Evolutionary conservation across 2,329 filamentous ascomycete genomes (phyloP).

Genomic region (Xylaria sp.): DNA sequence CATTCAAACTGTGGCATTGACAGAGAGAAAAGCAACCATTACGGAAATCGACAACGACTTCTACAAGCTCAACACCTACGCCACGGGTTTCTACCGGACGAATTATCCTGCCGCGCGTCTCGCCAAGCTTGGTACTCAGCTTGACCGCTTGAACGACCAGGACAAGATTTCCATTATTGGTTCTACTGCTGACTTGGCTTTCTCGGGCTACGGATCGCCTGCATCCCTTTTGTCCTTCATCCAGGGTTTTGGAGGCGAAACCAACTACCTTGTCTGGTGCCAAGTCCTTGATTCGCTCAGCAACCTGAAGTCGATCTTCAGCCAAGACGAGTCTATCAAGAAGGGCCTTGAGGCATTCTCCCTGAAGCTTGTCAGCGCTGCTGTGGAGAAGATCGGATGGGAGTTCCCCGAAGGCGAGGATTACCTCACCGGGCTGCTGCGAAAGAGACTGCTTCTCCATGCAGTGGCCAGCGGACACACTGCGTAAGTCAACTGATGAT

Average conservation of each 20-base stretch:
- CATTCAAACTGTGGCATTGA: slow-evolving; percentile 62
- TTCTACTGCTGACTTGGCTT: slow-evolving; percentile 81
- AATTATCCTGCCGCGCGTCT: slow-evolving; percentile 87
- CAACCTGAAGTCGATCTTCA: slow-evolving; percentile 79
- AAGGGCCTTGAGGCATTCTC: slow-evolving; percentile 72
- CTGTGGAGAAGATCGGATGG: slow-evolving; percentile 79
- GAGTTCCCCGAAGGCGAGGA: slow-evolving; percentile 72
- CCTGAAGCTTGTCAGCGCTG: slow-evolving; percentile 67
- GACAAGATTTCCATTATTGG: slow-evolving; percentile 92
- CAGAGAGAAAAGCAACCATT: slow-evolving; percentile 70
- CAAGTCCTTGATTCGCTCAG: slow-evolving; percentile 74
- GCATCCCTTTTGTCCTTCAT: slow-evolving; percentile 76
- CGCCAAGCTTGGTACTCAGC: slow-evolving; percentile 70
- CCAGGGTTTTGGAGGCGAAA: slow-evolving; percentile 76
- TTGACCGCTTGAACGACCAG: slow-evolving; percentile 69
- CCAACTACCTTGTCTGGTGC: slow-evolving; percentile 82
- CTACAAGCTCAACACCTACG: slow-evolving; percentile 89
- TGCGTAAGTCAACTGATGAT: slow-evolving; percentile 45
- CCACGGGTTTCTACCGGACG: slow-evolving; percentile 84
- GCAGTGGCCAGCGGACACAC: slow-evolving; percentile 75
- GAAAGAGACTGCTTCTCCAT: slow-evolving; percentile 70
- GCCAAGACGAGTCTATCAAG: slow-evolving; percentile 65
- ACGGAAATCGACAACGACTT: slow-evolving; percentile 70
- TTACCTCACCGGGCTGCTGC: slow-evolving; percentile 75
- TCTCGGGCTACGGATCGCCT: slow-evolving; percentile 79